These are phyloP conservation scores for Colletotrichum musicola DNA, from an alignment of 2,329 filamentous ascomycete species.

Conservation along the genomic window DNA sequence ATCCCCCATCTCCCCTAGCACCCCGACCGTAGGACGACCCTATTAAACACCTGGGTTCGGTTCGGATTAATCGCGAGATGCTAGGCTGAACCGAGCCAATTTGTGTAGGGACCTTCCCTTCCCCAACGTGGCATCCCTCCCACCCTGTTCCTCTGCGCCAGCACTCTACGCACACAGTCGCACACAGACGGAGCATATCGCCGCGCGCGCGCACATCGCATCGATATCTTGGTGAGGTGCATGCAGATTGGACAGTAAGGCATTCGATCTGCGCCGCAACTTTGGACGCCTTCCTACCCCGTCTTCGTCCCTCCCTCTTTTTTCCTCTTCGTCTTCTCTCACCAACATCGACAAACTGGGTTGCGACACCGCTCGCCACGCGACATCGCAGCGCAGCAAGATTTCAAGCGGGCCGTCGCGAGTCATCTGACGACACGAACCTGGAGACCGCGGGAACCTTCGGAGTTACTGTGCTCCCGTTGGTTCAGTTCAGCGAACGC, in stretches of 20 bases:
- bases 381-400: conserved; percentile 9
- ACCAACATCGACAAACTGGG: neutral
- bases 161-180: conserved; percentile 1
- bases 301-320: neutral
- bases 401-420: conserved; percentile 37
- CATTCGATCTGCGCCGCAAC: too few relatives aligned
- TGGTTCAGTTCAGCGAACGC: too few relatives aligned
- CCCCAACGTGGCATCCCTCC: neutral
- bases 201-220: too few relatives aligned
- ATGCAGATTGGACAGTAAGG: too few relatives aligned
- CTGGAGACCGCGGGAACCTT: conserved; percentile 34
- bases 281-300: neutral
- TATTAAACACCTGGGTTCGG: conserved; percentile 7
- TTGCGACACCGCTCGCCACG: conserved; percentile 1
- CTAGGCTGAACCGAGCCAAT: conserved; percentile 23
- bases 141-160: neutral
- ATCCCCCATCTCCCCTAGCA: neutral
- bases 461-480: conserved; percentile 21
- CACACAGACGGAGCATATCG: neutral
- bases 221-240: too few relatives aligned
- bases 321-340: neutral
- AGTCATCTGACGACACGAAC: conserved; percentile 35
- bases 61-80: neutral
- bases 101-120: neutral
- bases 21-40: neutral